These are phyloP conservation scores for Phoenix dactylifera DNA, from an alignment of 176 grass and related monocot species.

Conservation along the genomic window DNA sequence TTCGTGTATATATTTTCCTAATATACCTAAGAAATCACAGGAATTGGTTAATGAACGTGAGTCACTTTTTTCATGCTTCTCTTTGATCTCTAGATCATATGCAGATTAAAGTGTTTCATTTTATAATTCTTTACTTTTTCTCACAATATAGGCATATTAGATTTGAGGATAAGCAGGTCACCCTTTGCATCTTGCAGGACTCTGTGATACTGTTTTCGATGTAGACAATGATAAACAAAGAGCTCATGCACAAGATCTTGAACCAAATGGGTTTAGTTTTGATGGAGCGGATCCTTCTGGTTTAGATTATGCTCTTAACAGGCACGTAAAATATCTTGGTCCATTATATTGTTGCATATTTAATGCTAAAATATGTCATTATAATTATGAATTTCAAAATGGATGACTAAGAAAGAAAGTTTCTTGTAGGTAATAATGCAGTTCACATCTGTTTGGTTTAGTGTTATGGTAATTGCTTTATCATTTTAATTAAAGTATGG, in stretches of 20 bases:
- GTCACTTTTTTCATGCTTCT: background rate
- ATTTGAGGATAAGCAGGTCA: background rate
- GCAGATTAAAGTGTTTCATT: background rate
- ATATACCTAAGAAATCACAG: no score
- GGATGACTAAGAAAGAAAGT: no score
- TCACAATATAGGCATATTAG: no score
- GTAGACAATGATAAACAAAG: slow-evolving; percentile 69
- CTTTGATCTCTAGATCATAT: background rate
- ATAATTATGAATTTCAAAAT: no score
- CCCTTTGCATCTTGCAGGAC: slow-evolving; percentile 32
- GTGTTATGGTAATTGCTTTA: no score
- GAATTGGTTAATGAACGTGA: no score
- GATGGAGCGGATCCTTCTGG: slow-evolving; percentile 54
- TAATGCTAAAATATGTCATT: no score
- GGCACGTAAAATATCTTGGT: slow-evolving; percentile 23
- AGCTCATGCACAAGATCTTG: slow-evolving; percentile 58
- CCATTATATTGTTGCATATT: background rate
- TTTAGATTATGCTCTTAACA: slow-evolving; percentile 72
- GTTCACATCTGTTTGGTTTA: no score
- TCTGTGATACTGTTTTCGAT: slow-evolving; percentile 84
- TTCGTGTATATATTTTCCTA: no score
- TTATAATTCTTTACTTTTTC: background rate
- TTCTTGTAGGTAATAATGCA: no score
- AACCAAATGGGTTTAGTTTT: slow-evolving; percentile 88
- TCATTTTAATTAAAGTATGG: no score